phyloP scores from a whole-genome alignment of 1,284 basidiomycete genomes.

The Pyrrhoderma noxium region DNA sequence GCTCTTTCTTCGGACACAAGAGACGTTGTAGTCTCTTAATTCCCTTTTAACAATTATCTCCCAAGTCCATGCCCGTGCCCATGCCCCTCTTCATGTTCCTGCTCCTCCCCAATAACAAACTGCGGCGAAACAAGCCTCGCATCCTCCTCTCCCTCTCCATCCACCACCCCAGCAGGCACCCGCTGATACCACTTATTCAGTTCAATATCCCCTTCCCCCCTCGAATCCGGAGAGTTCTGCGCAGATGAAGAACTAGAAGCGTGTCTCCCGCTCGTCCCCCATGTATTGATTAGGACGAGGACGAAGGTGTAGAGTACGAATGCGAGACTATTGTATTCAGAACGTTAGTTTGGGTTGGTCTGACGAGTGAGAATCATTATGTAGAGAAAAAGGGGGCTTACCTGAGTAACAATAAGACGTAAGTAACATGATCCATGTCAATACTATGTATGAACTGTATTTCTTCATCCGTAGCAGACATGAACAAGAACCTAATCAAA shows the following conservation, averaged over 20 bases:
- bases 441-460: slow-evolving; percentile 57
- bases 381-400: slow-evolving; percentile 27
- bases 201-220: slow-evolving; percentile 8
- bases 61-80: too few relatives aligned
- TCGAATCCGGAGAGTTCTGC: neutral
- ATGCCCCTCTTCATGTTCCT: neutral
- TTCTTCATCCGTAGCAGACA: slow-evolving; percentile 90
- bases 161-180: slow-evolving; percentile 11
- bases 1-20: too few relatives aligned
- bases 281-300: slow-evolving; percentile 50
- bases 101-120: slow-evolving; percentile 18
- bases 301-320: slow-evolving; percentile 74
- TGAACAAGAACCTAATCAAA: slow-evolving; percentile 62
- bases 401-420: slow-evolving; percentile 80
- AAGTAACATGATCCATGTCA: slow-evolving; percentile 86
- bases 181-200: slow-evolving; percentile 19
- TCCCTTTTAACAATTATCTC: too few relatives aligned
- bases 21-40: too few relatives aligned
- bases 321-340: slow-evolving; percentile 42
- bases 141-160: slow-evolving; percentile 14
- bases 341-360: neutral
- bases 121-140: slow-evolving; percentile 13
- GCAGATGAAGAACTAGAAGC: slow-evolving; percentile 25
- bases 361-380: neutral
- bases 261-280: slow-evolving; percentile 55